Evolutionary conservation across 1,139 yeast genomes (phyloP).

Genomic region (Kodamaea derodonti): DNA sequence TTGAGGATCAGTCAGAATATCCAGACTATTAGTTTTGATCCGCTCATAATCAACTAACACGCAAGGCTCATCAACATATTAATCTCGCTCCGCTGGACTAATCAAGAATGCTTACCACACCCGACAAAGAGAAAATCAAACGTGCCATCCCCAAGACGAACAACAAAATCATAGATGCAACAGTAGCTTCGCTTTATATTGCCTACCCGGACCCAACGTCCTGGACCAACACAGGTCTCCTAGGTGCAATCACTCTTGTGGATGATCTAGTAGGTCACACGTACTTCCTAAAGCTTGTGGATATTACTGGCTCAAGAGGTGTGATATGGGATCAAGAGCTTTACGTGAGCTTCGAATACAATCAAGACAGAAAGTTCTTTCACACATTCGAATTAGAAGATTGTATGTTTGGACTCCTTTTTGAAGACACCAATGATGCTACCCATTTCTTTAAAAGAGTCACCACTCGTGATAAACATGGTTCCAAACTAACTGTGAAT

Average conservation of each 20-base stretch:
- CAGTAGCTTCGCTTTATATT: constrained; percentile 83
- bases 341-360: constrained; percentile 80
- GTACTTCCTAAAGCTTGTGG: constrained; percentile 84
- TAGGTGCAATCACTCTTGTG: constrained; percentile 83
- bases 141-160: constrained; percentile 84
- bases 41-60: no score
- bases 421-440: constrained; percentile 89
- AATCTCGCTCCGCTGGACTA: no score
- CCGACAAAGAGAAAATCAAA: constrained; percentile 84
- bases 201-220: constrained; percentile 79
- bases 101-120: constrained; percentile 58
- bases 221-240: constrained; percentile 86
- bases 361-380: constrained; percentile 91
- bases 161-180: constrained; percentile 85
- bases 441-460: constrained; percentile 78
- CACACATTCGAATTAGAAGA: constrained; percentile 93
- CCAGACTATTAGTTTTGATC: no score
- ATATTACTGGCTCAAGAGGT: constrained; percentile 75
- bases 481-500: constrained; percentile 76
- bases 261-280: constrained; percentile 95
- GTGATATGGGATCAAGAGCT: constrained; percentile 97
- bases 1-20: no score
- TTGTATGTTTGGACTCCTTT: constrained; percentile 81
- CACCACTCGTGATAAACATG: constrained; percentile 72
- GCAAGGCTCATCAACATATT: no score